Evolutionary conservation across 2,329 filamentous ascomycete species (phyloP), one percentile per base, ranked within the genome.

Genomic region (Ophiocordyceps robertsii): DNA sequence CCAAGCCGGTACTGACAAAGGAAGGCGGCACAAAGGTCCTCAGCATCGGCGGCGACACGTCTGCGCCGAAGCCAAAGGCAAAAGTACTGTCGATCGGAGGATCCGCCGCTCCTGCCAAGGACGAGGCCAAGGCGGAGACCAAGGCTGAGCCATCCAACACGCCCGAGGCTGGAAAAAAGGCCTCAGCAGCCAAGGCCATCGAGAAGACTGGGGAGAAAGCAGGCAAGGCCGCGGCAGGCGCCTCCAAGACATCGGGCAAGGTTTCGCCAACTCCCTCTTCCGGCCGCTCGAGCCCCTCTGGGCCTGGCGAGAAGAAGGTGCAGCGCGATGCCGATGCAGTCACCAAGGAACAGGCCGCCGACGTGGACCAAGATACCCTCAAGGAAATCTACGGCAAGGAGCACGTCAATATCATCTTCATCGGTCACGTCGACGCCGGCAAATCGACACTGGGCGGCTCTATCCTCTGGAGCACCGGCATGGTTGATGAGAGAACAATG

Each of bases 401-500:
- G 59, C 77, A 82, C 53, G 69, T 98, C 56, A 98, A 98, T 66
- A 83, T 98, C 53, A 95, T 96, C 51, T 95, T 96, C 67, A 84
- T 96, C 57, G 90, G 92, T 41, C 92, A 98, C 72, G 93, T 98
- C 55, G 92, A 98, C 69, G 92, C 92, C 41, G 92, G 92, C 54
- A 98, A 98, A 69, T 95, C 88, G 33, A 98, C 92, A 3, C 73
- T 98, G 6, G 92, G 92, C 59, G 92, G 92, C 40, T 85, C 85
- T 41, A 94, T 98, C 49, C 72, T 98, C 13, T 95, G 92, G 62
- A 80, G 79, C 41, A 95, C 90, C 6, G 92, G 92, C 46, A 98
- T 96, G 92, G 92, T 98, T n/a, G 93, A 98, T 57, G 88, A 98
- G 66, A 80, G 92, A 60, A 98, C 92, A 31, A 78, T 98, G 73